phyloP scores from a whole-genome alignment of 371 early-diverging fungal genomes.

The Aphelidium insulamus region DNA sequence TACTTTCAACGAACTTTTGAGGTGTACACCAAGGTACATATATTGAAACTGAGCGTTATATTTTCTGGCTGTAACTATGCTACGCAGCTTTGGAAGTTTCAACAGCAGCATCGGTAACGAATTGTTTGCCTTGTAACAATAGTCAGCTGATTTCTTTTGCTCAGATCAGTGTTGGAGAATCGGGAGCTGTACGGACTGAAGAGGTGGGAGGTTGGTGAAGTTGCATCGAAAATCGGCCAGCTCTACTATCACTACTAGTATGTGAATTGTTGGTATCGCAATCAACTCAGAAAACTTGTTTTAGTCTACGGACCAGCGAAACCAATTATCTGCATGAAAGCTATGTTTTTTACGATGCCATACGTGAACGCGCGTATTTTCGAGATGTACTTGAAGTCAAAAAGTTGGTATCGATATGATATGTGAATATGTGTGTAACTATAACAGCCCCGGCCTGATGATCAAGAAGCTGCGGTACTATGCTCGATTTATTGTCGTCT shows the following conservation, averaged over 20 bases:
- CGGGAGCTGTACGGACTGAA: conserved; percentile 73
- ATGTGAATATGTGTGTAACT: background rate
- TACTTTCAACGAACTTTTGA: conserved; percentile 93
- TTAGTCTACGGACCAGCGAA: conserved; percentile 71
- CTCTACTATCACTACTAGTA: conserved; percentile 71
- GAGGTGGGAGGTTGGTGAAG: conserved; percentile 93
- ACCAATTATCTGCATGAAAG: conserved; percentile 84
- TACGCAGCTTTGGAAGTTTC: conserved; percentile 73
- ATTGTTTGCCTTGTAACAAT: background rate
- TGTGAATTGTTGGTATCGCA: conserved; percentile 5
- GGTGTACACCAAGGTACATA: conserved; percentile 61
- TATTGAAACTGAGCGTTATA: background rate
- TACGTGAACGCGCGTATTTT: conserved; percentile 81
- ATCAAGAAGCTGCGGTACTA: conserved; percentile 90
- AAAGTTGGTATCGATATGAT: conserved; percentile 20
- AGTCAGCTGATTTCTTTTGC: background rate
- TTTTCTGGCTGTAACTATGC: background rate
- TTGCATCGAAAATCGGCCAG: conserved; percentile 92
- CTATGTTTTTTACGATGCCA: conserved; percentile 84
- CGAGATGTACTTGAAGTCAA: conserved; percentile 71
- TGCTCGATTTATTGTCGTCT: conserved; percentile 87
- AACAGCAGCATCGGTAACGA: conserved; percentile 64
- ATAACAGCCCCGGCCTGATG: conserved; percentile 52
- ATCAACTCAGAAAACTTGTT: conserved; percentile 1
- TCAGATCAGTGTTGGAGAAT: conserved; percentile 54